These are phyloP conservation scores for Penicillium nordicum DNA, from an alignment of 2,329 filamentous ascomycete genomes.

Conservation along the genomic window DNA sequence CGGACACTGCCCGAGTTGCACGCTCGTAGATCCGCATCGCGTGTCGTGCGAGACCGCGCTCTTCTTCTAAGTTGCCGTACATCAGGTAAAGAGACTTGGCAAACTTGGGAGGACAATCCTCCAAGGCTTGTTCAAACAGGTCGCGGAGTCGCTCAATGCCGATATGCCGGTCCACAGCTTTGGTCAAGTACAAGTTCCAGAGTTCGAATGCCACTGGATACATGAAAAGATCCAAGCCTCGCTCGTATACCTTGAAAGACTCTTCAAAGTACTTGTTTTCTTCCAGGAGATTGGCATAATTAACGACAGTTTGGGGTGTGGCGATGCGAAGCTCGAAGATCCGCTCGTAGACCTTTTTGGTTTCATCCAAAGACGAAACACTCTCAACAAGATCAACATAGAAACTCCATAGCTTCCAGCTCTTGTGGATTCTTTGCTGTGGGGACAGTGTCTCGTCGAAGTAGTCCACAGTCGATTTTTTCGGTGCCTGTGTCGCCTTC, in stretches of 20 bases:
- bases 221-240: conserved; percentile 94
- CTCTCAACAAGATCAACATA: conserved; percentile 98
- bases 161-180: conserved; percentile 94
- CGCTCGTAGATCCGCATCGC: conserved; percentile 99
- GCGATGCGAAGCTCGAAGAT: conserved; percentile 98
- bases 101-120: conserved; percentile 91
- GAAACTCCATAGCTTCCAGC: conserved; percentile 99
- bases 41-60: conserved; percentile 86
- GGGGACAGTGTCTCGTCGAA: conserved; percentile 93
- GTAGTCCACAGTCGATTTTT: conserved; percentile 97
- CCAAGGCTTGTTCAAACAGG: conserved; percentile 93
- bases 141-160: conserved; percentile 91
- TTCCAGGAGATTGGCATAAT: conserved; percentile 93
- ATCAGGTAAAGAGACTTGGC: conserved; percentile 95
- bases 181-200: conserved; percentile 97
- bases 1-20: conserved; percentile 87
- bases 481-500: conserved; percentile 94
- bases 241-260: conserved; percentile 95
- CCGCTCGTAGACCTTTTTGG: conserved; percentile 88
- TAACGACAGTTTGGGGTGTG: conserved; percentile 96
- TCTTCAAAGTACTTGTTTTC: conserved; percentile 96
- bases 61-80: conserved; percentile 97
- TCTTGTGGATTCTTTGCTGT: conserved; percentile 96
- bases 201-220: conserved; percentile 98
- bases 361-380: conserved; percentile 85